These are phyloP conservation scores for Daldinia decipiens DNA, from an alignment of 495 filamentous ascomycete species.

Conservation along the genomic window DNA sequence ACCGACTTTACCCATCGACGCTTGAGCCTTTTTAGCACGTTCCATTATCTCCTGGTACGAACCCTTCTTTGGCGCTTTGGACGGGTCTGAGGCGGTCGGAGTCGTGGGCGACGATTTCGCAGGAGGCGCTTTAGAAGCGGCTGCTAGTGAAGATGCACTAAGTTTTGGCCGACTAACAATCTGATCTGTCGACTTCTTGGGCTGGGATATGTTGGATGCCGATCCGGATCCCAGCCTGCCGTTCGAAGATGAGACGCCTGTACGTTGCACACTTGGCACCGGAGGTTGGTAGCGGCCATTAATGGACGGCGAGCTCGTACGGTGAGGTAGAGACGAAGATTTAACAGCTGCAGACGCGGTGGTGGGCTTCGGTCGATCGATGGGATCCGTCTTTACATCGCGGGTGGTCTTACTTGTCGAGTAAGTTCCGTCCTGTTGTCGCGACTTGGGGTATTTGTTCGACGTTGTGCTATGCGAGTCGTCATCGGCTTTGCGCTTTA, in stretches of 20 bases:
- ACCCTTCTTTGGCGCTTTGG: slow-evolving; percentile 67
- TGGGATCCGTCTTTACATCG: slow-evolving; percentile 44
- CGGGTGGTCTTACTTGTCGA: slow-evolving; percentile 44
- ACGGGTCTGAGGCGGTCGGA: slow-evolving; percentile 40
- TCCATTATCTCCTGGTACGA: slow-evolving; percentile 76
- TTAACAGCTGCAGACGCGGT: slow-evolving; percentile 17
- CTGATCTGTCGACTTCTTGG: slow-evolving; percentile 24
- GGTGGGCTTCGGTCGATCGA: slow-evolving; percentile 37
- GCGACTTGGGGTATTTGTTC: slow-evolving; percentile 43
- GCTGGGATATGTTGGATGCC: slow-evolving; percentile 24
- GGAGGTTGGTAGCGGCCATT: slow-evolving; percentile 45
- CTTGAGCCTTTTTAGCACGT: slow-evolving; percentile 66
- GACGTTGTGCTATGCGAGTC: slow-evolving; percentile 47
- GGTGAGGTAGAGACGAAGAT: slow-evolving; percentile 45
- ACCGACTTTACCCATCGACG: slow-evolving; percentile 57
- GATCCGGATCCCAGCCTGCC: slow-evolving; percentile 27
- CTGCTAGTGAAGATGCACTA: slow-evolving; percentile 22
- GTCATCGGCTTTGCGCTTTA: slow-evolving; percentile 65
- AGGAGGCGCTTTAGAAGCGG: slow-evolving; percentile 35
- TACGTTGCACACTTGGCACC: slow-evolving; percentile 36
- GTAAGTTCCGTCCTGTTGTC: slow-evolving; percentile 43
- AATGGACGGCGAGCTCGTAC: slow-evolving; percentile 41
- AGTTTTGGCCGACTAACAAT: slow-evolving; percentile 35
- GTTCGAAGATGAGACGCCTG: slow-evolving; percentile 28
- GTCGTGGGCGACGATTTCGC: slow-evolving; percentile 43